phyloP scores from a whole-genome alignment of 2,329 filamentous ascomycete genomes.

The Graphiopsis chlorocephala region DNA sequence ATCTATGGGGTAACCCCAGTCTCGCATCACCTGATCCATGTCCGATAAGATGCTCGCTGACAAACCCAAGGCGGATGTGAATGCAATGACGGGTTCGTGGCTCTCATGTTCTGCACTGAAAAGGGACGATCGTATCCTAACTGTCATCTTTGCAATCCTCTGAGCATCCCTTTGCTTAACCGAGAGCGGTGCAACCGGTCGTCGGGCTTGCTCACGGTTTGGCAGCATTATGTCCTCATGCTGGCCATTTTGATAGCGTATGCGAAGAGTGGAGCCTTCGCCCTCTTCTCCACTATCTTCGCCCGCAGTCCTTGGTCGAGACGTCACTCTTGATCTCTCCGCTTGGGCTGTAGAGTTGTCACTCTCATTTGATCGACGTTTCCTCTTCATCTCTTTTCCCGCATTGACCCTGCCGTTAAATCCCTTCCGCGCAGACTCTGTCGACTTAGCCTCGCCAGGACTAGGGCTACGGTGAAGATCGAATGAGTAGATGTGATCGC shows the following conservation, averaged over 20 bases:
- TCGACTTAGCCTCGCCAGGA: slow-evolving; percentile 41
- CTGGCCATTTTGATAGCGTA: slow-evolving; percentile 60
- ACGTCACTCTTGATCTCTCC: slow-evolving; percentile 41
- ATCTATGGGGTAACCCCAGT: slow-evolving; percentile 60
- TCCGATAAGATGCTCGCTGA: slow-evolving; percentile 48
- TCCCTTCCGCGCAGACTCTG: slow-evolving; percentile 17
- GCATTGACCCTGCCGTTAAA: slow-evolving; percentile 24
- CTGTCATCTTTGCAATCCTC: slow-evolving; percentile 54
- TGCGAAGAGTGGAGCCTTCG: slow-evolving; percentile 45
- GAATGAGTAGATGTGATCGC: slow-evolving; percentile 62
- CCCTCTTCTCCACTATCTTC: slow-evolving; percentile 29
- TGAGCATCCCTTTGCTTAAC: slow-evolving; percentile 54
- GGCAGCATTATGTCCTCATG: slow-evolving; percentile 57
- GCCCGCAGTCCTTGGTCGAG: slow-evolving; percentile 47
- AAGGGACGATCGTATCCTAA: slow-evolving; percentile 54
- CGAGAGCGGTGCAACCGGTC: slow-evolving; percentile 36
- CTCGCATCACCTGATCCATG: slow-evolving; percentile 55
- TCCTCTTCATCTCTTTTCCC: slow-evolving; percentile 53
- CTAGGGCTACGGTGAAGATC: slow-evolving; percentile 60
- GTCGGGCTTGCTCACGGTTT: neutral
- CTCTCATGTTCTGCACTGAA: slow-evolving; percentile 46
- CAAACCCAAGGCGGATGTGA: slow-evolving; percentile 33
- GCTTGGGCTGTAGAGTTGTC: slow-evolving; percentile 29
- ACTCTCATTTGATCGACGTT: slow-evolving; percentile 49
- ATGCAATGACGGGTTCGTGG: slow-evolving; percentile 28